Base-by-base conservation (phyloP, 2,329 filamentous ascomycete genomes). In the Pleomassaria siparia region DNA sequence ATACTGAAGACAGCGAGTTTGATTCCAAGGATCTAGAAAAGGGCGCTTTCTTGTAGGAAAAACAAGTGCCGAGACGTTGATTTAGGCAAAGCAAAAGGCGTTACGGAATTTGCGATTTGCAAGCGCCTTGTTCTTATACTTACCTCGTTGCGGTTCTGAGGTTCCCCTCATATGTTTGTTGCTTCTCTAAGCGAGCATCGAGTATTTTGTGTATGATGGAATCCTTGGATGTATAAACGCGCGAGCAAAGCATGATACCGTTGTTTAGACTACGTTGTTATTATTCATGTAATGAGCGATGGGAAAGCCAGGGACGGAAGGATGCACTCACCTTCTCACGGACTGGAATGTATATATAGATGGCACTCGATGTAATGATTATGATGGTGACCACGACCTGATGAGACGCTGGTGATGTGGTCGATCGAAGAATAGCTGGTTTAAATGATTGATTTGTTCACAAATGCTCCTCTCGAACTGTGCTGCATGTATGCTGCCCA, bases 11-110 rank as follows among this genome's bases (percentile, higher is more conserved):
- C 5, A 39, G 21, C 33, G 39, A 43, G 6, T 11, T 3, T 3
- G 15, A 22, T 16, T 4, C 26, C 2, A 52, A 46, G 22, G 50
- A 52, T 26, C 24, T 46, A 29, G 50, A 49, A 28, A 49, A 49
- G 30, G 36, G 46, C 21, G 35, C 35, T 12, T 37, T 37, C 35
- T n/a, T 37, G 8, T 37, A 37, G 15, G 15, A 22, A 22, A 12
- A 32, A n/a, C 13, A 32, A 32, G 9, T 5, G 7, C 5, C 29
- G 29, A 9, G 9, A 15, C 15, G 29, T 32, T 7, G 8, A 20
- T 3, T 11, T 20, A 5, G 9, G 5, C 6, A 35, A 16, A 35
- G 15, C 3, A 20, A 18, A 35, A 18, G 9, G 12, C 5, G 10
- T 24, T 11, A 6, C 11, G n/a, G 32, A 6, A 13, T 37, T 37